Evolutionary conservation across 345 rosid species (phyloP), one percentile per base, ranked within the genome.

Genomic region (Populus davidiana): DNA sequence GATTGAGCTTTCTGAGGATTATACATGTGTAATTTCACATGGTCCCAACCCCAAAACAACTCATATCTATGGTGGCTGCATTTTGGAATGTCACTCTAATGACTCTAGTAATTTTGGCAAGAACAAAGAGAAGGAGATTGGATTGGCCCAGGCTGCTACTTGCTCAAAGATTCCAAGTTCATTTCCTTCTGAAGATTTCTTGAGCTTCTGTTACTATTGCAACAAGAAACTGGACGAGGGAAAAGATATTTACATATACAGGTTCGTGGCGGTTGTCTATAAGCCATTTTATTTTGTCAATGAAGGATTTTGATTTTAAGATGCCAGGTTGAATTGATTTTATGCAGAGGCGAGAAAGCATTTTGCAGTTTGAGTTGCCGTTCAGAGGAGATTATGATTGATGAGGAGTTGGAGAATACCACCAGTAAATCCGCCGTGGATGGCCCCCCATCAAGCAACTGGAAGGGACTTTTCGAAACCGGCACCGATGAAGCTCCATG

Each of bases 1-100:
- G 77, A 86, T 93, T 83, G 97, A 91, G 87, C 90, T 87, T 69
- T 94, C 97, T 11, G 97, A 96, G 87, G 99, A 93, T 56, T 96
- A 96, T 86, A 96, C 99, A 70, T 86, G 99, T 62, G 90, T 93
- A 36, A 92, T 83, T 72, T 82, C 90, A 10, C 95, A 88, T 62
- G 98, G 97, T 85, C 91, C 97, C 71, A 89, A 87, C 82, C 93
- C 97, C 0, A 88, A 85, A 77, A 96, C 90, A 6, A 92, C 93
- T 87, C 98, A 91, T 78, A 92, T 92, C 67, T 96, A 81, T 47
- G 91, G 96, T 82, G 97, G 88, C 84, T 81, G 88, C 78, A 83
- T 91, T 86, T 84, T 93, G 86, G 89, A 85, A 81, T 81, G 94
- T 81, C 90, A 82, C 75, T 56, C 77, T 71, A 76, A 83, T 63